Evolutionary conservation across 1,284 basidiomycete genomes (phyloP).

Genomic region (Melampsora larici-populina): DNA sequence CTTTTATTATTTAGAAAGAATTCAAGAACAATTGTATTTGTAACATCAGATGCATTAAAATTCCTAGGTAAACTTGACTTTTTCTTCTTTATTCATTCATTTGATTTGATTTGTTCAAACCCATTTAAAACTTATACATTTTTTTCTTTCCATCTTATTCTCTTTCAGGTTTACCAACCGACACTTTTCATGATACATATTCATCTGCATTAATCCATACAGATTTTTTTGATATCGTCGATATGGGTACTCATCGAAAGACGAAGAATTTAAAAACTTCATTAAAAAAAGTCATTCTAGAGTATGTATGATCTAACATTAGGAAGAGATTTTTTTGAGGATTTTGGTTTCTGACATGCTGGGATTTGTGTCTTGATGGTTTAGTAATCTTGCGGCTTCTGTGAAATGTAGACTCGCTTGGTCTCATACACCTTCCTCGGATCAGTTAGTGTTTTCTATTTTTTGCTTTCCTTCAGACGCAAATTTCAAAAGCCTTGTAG

Average conservation of each 20-base stretch:
- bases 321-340: no score
- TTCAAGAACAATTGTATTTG: constrained; percentile 8
- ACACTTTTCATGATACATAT: constrained; percentile 36
- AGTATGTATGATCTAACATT: background rate
- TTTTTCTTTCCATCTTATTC: background rate
- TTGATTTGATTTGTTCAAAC: background rate
- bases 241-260: constrained; percentile 14
- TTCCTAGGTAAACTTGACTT: constrained; percentile 23
- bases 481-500: no score
- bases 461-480: background rate
- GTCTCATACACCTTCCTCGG: background rate
- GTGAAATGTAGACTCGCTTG: constrained; percentile 32
- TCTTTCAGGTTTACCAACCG: constrained; percentile 26
- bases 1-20: constrained; percentile 29
- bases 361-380: background rate
- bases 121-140: background rate
- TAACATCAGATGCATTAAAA: constrained; percentile 22
- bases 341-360: no score
- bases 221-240: constrained; percentile 43
- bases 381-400: constrained; percentile 20
- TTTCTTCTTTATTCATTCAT: background rate
- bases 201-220: constrained; percentile 42
- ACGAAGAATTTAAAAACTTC: background rate
- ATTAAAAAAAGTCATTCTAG: constrained; percentile 30
- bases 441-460: background rate